Evolutionary conservation across 768 basidiomycete genomes (phyloP), one percentile per base, ranked within the genome.

Genomic region (Pulveroboletus sp.): DNA sequence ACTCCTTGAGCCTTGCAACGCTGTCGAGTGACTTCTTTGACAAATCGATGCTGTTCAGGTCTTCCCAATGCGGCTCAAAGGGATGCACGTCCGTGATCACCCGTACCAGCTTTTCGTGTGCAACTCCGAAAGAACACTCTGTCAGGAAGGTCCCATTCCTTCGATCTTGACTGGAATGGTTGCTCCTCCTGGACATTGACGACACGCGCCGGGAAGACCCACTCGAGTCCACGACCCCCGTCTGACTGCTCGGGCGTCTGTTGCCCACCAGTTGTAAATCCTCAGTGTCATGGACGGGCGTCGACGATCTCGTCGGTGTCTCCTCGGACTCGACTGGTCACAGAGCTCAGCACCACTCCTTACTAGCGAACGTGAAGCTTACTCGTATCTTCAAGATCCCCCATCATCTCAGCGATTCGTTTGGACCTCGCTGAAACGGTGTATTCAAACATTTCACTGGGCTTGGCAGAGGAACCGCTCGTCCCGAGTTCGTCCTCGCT

Each of bases 71-170:
- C 21, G 94, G 93, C 62, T 93, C 91, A 68, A 89, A 96, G 17
- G 94, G 93, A 63, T 93, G 86, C 11, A 93, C 82, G 60, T 97
- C 93, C 38, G 94, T 97, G 62, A 99, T 91, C 59, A 90, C 83
- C 66, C 89, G 82, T 2, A 98, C 86, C 6, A 99, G 79, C 39
- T 81, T 80, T 64, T 97, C 95, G 60, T 91, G 90, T n/a, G 93
- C 80, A 39, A 97, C 84, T 14, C 82, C 92, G 64, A 99, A 99
- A 37, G 94, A 97, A 64, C 94, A 97, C 64, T 98, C 94, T 10
- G 95, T 98, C 55, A 98, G 74, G 72, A 86, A 95, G 1, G 86
- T 87, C 8, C 75, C 78, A 56, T 86, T 74, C 59, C 50, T 61
- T 57, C 52, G 50, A 61, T 54, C 66, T 61, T 55, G 67, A 47